Conservation (phyloP, 2,329 filamentous ascomycete species). For the Paracamarosporium sp. region DNA sequence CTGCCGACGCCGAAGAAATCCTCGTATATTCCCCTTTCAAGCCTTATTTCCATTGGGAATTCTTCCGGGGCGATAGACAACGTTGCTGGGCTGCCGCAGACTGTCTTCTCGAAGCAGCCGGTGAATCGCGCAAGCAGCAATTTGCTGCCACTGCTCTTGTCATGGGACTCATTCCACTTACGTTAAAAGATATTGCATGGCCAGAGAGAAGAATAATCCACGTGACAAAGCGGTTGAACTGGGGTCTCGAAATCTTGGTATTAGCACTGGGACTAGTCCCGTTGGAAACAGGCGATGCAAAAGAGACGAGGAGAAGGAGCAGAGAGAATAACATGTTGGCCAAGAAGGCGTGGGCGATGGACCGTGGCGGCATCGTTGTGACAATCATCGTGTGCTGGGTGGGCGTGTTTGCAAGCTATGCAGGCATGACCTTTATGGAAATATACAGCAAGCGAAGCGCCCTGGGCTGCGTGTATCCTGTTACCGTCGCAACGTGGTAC, state of each 20-base stretch:
- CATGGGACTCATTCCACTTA: slow-evolving; percentile 43
- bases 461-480: slow-evolving; percentile 38
- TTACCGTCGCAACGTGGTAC: slow-evolving; percentile 35
- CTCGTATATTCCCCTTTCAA: slow-evolving; percentile 29
- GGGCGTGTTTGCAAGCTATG: slow-evolving; percentile 20
- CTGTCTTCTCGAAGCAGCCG: slow-evolving; percentile 31
- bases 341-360: slow-evolving; percentile 11
- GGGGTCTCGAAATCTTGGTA: slow-evolving; percentile 28
- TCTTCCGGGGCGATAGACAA: slow-evolving; percentile 10
- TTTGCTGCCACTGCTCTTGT: slow-evolving; percentile 38
- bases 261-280: slow-evolving; percentile 31
- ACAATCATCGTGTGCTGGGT: not conserved
- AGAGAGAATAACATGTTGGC: slow-evolving; percentile 11
- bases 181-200: slow-evolving; percentile 42
- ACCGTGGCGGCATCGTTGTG: slow-evolving; percentile 2
- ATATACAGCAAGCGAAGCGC: slow-evolving; percentile 39
- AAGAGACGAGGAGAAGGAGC: slow-evolving; percentile 9
- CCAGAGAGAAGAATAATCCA: slow-evolving; percentile 32
- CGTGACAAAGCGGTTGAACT: slow-evolving; percentile 22
- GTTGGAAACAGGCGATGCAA: slow-evolving; percentile 9
- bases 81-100: slow-evolving; percentile 37
- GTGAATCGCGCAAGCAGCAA: slow-evolving; percentile 41
- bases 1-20: slow-evolving; percentile 5
- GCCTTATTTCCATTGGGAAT: slow-evolving; percentile 18
- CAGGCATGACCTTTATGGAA: slow-evolving; percentile 31